Percentiles rank a stretch among this genome's conserved stretches.
These are phyloP conservation scores for Fusarium newnesense DNA, from an alignment of 2,329 filamentous ascomycete species.

Conservation along the genomic window DNA sequence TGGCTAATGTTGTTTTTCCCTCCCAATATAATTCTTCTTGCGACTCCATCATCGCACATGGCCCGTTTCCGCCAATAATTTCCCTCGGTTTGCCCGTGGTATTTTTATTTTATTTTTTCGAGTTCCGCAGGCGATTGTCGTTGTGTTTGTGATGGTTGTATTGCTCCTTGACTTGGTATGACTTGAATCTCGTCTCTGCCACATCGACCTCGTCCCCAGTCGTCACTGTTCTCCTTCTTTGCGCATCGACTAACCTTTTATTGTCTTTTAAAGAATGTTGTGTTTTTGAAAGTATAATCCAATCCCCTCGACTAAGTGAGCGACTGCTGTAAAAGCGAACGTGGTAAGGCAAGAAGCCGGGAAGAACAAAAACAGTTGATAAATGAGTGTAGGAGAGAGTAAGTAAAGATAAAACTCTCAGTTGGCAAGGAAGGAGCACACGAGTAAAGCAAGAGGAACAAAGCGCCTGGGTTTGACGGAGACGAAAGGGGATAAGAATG, in stretches of 20 bases:
- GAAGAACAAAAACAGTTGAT: conserved; percentile 36
- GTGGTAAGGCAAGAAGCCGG: conserved; percentile 42
- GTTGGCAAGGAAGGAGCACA: conserved; percentile 58
- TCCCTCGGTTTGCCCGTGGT: not conserved
- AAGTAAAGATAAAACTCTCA: conserved; percentile 57
- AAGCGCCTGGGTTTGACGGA: conserved; percentile 40
- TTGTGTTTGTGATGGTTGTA: not conserved
- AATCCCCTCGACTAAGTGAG: conserved; percentile 38
- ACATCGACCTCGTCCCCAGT: not conserved
- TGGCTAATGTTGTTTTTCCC: not conserved
- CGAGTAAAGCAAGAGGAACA: conserved; percentile 42
- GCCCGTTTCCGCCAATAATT: not conserved
- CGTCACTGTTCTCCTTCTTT: not conserved
- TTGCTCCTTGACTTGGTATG: not conserved
- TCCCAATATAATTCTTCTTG: not conserved
- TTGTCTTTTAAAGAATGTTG: conserved; percentile 33
- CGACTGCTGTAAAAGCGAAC: conserved; percentile 45
- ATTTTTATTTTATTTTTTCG: not conserved
- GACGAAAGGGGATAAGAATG: conserved; percentile 44
- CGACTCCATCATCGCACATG: not conserved
- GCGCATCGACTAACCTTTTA: conserved; percentile 38
- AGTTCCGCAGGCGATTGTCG: not conserved
- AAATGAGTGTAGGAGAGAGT: conserved; percentile 69
- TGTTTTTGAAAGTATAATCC: not conserved
- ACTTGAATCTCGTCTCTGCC: not conserved